Conservation (phyloP, 2,329 filamentous ascomycete species). For the Dichotomopilus funicola region DNA sequence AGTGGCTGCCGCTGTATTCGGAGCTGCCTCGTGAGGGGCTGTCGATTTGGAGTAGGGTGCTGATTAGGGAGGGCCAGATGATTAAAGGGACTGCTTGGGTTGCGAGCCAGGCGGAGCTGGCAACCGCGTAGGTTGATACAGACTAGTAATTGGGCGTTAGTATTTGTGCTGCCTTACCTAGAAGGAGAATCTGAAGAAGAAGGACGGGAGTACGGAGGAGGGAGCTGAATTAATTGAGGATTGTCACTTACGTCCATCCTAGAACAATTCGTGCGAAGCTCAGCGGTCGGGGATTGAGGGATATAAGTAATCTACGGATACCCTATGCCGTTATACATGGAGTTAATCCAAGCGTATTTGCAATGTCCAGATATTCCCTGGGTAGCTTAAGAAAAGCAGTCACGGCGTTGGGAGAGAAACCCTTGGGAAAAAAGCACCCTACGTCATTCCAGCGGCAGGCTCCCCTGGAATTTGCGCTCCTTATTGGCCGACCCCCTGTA, state of each 20-base stretch:
- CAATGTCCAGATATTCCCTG: no score
- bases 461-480: no score
- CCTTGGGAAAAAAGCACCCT: background rate
- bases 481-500: background rate
- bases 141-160: slow-evolving; percentile 31
- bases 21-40: background rate
- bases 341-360: no score
- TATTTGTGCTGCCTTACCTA: no score
- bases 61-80: slow-evolving; percentile 42
- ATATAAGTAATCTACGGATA: no score
- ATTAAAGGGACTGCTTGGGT: slow-evolving; percentile 43
- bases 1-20: background rate
- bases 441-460: slow-evolving; percentile 12
- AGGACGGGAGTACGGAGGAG: background rate
- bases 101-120: slow-evolving; percentile 45
- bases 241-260: no score
- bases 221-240: no score
- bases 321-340: no score
- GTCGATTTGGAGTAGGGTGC: slow-evolving; percentile 33
- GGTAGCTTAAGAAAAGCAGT: no score
- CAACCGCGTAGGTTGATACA: slow-evolving; percentile 44
- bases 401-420: no score
- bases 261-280: no score
- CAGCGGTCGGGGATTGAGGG: no score
- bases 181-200: background rate